These are phyloP conservation scores for Fusarium zealandicum DNA, from an alignment of 2,329 filamentous ascomycete genomes.

Conservation along the genomic window DNA sequence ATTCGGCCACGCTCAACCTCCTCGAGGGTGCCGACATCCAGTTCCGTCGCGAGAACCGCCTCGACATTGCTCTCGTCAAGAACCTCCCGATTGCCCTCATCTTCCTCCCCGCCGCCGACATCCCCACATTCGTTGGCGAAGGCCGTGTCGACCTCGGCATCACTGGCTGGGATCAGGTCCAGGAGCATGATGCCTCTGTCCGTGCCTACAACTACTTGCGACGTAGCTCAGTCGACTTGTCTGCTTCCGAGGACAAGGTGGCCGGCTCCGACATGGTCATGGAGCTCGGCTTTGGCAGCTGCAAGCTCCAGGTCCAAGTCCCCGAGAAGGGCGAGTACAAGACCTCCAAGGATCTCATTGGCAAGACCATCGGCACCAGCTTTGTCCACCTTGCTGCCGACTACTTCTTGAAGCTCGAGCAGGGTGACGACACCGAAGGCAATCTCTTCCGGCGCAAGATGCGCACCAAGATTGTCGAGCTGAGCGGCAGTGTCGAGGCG, in stretches of 20 bases:
- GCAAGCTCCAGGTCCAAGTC: constrained; percentile 96
- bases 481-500: constrained; percentile 96
- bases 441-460: constrained; percentile 59
- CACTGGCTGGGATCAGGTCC: constrained; percentile 90
- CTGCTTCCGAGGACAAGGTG: constrained; percentile 49
- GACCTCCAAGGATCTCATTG: constrained; percentile 79
- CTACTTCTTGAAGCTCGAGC: constrained; percentile 84
- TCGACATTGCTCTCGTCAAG: constrained; percentile 97
- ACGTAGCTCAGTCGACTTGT: constrained; percentile 50
- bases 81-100: constrained; percentile 95
- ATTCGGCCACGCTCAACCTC: constrained; percentile 86
- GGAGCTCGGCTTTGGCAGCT: constrained; percentile 88
- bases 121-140: constrained; percentile 96
- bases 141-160: constrained; percentile 94
- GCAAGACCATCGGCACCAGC: constrained; percentile 93
- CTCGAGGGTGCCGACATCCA: constrained; percentile 95
- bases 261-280: constrained; percentile 83
- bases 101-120: constrained; percentile 96
- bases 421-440: constrained; percentile 53
- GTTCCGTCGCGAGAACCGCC: constrained; percentile 91
- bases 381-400: constrained; percentile 84
- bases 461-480: constrained; percentile 88
- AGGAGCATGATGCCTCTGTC: constrained; percentile 80
- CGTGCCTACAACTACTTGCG: constrained; percentile 56
- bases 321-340: constrained; percentile 80